A percentile compares a stretch with the other conserved stretches of the same genome.
These are phyloP conservation scores for Solanum corneliomulleri DNA, from an alignment of 257 asterid genomes.

Conservation along the genomic window DNA sequence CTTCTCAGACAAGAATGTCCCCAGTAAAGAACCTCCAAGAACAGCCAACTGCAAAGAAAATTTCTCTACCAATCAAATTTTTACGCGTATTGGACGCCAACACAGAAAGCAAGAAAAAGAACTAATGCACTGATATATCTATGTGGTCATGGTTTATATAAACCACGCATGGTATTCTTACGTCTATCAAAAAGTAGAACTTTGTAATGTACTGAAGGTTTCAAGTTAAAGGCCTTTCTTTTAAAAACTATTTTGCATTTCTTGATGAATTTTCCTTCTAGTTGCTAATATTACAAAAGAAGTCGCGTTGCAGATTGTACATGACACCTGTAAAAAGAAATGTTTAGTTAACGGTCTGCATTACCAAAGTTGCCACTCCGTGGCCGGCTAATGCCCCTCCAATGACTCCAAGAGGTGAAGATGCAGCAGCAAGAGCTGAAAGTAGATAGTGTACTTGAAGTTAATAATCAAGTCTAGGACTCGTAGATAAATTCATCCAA, in stretches of 20 bases:
- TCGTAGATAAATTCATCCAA: neutral
- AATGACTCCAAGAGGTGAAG: conserved; percentile 95
- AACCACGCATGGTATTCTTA: neutral
- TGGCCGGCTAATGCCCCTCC: conserved; percentile 99
- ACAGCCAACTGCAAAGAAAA: conserved; percentile 73
- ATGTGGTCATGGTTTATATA: neutral
- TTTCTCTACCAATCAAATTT: neutral
- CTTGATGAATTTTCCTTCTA: neutral
- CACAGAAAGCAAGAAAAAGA: neutral
- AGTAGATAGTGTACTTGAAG: neutral
- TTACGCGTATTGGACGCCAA: neutral
- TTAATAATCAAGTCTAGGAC: neutral
- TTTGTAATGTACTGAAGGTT: neutral
- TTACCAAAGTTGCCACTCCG: conserved; percentile 83
- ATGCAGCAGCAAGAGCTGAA: conserved; percentile 97
- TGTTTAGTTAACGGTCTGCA: neutral
- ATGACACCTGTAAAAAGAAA: neutral
- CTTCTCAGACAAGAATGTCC: conserved; percentile 87
- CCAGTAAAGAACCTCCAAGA: conserved; percentile 90
- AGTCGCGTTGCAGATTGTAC: neutral
- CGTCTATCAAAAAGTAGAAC: neutral
- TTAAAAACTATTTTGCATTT: neutral
- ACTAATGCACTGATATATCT: neutral
- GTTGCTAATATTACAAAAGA: neutral
- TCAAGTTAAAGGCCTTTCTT: neutral